Evolutionary conservation across 805 yeast species (phyloP), one percentile per base, ranked within the genome.

Genomic region (Candida argentea): DNA sequence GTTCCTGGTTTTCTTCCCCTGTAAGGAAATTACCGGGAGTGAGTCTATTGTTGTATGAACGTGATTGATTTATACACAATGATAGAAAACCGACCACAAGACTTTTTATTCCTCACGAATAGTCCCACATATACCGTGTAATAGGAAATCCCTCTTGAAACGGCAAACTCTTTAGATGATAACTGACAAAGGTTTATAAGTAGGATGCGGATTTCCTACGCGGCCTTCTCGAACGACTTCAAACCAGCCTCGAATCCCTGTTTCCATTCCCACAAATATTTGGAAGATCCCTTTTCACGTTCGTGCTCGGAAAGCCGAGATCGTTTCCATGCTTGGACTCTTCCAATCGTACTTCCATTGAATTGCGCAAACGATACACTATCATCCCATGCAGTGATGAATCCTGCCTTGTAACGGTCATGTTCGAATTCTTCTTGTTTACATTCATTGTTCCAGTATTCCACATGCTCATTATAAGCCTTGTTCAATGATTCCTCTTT

Each of bases 221-320:
- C 9, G 16, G 25, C 20, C 14, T 22, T 15, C 10, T 14, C 19
- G 22, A 65, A 75, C 27, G 61, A 62, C 20, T 52, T 50, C 19
- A 71, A 39, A 0, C 85, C 96, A 26, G 68, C 67, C 27, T 70
- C 71, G 44, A 72, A 86, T 0, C 95, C 96, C 40, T 80, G 93
- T 16, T 79, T 85, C 80, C 84, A 89, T 52, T 82, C 94, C 95
- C 95, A 89, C 29, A 74, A 31, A 44, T 63, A 69, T 9, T 59
- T 59, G 40, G 77, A 66, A 5, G 55, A 42, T 5, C 91, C 91
- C 37, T 70, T 66, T 5, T 52, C 46, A 7, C 51, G 39, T 14
- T 72, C 43, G 49, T 87, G 94, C 42, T 84, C 82, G 2, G 44
- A 46, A 18, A 67, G 53, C 36, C 96, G 67, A 12, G 79, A 68